Percentiles rank a stretch among this genome's conserved stretches.
Conservation (phyloP, 176 grass and related monocot species). For the Zoysia japonica region DNA sequence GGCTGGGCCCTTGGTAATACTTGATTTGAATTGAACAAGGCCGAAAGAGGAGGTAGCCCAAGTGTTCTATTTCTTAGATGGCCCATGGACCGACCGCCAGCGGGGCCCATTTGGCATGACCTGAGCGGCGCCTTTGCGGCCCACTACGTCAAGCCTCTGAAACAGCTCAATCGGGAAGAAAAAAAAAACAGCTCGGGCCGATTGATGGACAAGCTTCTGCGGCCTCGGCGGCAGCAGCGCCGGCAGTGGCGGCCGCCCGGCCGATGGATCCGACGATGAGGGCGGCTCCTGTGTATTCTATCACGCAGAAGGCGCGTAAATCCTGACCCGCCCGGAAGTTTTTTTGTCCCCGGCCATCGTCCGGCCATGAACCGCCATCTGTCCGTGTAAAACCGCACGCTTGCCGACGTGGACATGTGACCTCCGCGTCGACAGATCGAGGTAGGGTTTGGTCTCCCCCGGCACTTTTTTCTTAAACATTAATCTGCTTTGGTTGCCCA, state of each 20-base stretch:
- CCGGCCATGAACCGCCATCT: neutral
- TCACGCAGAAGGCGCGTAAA: neutral
- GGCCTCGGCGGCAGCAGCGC: neutral
- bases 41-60: too few relatives aligned
- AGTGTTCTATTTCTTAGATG: neutral
- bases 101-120: neutral
- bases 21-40: too few relatives aligned
- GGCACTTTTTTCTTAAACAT: neutral
- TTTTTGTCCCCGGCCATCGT: neutral
- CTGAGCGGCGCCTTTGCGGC: neutral
- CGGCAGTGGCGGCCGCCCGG: neutral
- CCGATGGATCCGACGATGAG: neutral
- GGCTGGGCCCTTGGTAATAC: too few relatives aligned
- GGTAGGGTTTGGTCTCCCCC: neutral
- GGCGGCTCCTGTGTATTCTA: neutral
- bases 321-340: neutral
- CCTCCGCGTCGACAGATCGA: constrained; percentile 25
- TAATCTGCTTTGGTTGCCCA: constrained; percentile 7
- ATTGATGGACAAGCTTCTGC: neutral
- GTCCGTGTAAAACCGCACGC: neutral
- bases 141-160: neutral
- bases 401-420: constrained; percentile 3
- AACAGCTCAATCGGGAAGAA: too few relatives aligned
- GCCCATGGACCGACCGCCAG: neutral
- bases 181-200: neutral